These are phyloP conservation scores for Erythrobasidium hasegawianum DNA, from an alignment of 1,284 basidiomycete species.

Conservation along the genomic window DNA sequence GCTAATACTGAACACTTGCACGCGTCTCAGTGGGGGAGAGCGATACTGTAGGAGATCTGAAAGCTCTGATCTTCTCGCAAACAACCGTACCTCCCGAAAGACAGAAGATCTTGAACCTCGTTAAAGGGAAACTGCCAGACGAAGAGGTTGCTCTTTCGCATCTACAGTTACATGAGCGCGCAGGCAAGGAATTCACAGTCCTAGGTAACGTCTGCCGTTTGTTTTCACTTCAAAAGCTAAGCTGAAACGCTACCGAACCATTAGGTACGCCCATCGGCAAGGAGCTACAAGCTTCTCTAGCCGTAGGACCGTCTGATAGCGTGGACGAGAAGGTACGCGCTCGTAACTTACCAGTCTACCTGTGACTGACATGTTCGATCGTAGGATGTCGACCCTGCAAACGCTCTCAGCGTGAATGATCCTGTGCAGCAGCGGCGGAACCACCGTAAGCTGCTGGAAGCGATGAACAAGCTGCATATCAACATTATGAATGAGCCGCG, in stretches of 20 bases:
- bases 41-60: constrained; percentile 33
- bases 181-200: constrained; percentile 70
- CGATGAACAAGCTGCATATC: constrained; percentile 59
- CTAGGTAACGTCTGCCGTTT: constrained; percentile 55
- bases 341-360: neutral
- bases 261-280: constrained; percentile 26
- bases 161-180: constrained; percentile 56
- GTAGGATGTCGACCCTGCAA: constrained; percentile 57
- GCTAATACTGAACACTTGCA: neutral
- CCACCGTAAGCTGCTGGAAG: constrained; percentile 69
- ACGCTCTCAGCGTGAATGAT: constrained; percentile 54
- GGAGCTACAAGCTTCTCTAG: constrained; percentile 59
- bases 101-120: constrained; percentile 82
- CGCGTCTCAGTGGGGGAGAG: constrained; percentile 18
- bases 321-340: constrained; percentile 64
- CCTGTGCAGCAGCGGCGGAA: constrained; percentile 54
- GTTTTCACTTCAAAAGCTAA: constrained; percentile 52
- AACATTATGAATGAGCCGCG: constrained; percentile 65
- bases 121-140: constrained; percentile 74
- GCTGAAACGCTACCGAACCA: constrained; percentile 26
- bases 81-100: constrained; percentile 61
- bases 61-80: constrained; percentile 34
- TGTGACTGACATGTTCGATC: neutral
- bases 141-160: constrained; percentile 64
- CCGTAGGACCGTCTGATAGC: constrained; percentile 72